Evolutionary conservation across 1,284 basidiomycete genomes (phyloP), one percentile per base, ranked within the genome.

Genomic region (Heliocybe sulcata): DNA sequence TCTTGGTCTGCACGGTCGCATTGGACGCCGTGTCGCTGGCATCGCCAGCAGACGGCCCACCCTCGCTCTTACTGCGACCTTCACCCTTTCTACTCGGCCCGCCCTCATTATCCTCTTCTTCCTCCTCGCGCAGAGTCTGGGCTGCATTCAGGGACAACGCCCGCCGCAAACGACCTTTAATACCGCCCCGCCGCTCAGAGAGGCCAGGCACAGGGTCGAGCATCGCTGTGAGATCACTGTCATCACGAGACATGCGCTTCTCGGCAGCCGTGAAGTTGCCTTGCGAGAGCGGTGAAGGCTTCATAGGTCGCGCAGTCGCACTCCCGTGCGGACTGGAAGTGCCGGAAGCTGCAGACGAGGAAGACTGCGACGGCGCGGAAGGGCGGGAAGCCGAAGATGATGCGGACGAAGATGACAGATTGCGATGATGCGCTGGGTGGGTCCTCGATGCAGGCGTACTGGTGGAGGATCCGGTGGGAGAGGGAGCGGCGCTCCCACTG

Each of bases 201-300:
- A 69, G 69, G 23, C 70, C 74, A 3, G 77, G 72, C 10, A 74
- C 71, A 33, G 78, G 71, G 59, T 83, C 80, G 9, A 66, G 67
- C 68, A 81, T 77, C 31, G 82, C 74, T 1, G 77, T 79, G 35
- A 87, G 73, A 69, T 87, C 85, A 56, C 81, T 85, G 64, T 90
- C 88, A 70, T 90, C 88, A 55, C 82, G 80, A 20, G 85, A 87
- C 77, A 88, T 87, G 52, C 87, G 82, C 59, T 85, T 85, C 67
- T 90, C 87, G 0, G 79, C 69, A 20, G 79, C 77, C 11, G 80
- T 81, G 59, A 81, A 83, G 19, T 70, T 84, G 38, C 81, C 84
- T 65, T 90, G 87, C 3, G 85, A 88, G 45, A 91, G 73, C 25
- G 89, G 87, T 6, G 88, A 90, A 3, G 88, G 89, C 55, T 86